Evolutionary conservation across 495 filamentous ascomycete species (phyloP), one percentile per base, ranked within the genome.

Genomic region (Cenococcum geophilum): DNA sequence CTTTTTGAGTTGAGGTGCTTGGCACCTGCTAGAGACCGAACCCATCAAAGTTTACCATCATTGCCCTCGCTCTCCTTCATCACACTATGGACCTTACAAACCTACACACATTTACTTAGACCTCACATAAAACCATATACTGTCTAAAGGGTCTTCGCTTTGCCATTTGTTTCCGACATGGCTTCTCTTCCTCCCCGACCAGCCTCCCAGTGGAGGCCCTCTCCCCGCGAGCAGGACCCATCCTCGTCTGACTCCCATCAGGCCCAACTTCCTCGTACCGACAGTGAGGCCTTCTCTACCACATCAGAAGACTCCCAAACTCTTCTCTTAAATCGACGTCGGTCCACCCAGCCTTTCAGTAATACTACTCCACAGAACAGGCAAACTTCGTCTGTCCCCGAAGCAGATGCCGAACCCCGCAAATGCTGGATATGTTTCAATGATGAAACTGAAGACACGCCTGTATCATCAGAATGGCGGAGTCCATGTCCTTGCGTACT

Each of bases 391-490:
- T 16, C 61, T 23, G 11, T 51, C 34, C 25, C 47, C 16, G 37
- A 48, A 23, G 9, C 52, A 68, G 62, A 63, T 22, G 50, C 62
- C 52, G 67, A 74, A 48, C 67, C 86, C 25, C 84, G 83, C 36
- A 86, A 85, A 74, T 98, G 93, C 74, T 97, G 90, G 87, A 92
- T 98, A 68, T 98, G 93, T 76, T 89, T 93, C 68, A 80, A 81
- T 56, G 89, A 92, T 64, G 85, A 91, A 63, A 91, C 85, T 22
- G 89, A 96, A 64, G 86, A 90, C 57, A 78, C 77, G 36, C 78
- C 80, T 42, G 83, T 83, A 22, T 71, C 78, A n/a, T 79, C 40
- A 23, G 79, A 86, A 69, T 97, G 92, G 91, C 84, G 88, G 18
- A 86, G 82, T 21, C 90, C 93, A 8, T 98, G 93, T 73, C 86